A percentile compares a stretch with the other conserved stretches of the same genome.
Evolutionary conservation across 2,329 filamentous ascomycete species (phyloP).

Genomic region (Bertia moriformis): DNA sequence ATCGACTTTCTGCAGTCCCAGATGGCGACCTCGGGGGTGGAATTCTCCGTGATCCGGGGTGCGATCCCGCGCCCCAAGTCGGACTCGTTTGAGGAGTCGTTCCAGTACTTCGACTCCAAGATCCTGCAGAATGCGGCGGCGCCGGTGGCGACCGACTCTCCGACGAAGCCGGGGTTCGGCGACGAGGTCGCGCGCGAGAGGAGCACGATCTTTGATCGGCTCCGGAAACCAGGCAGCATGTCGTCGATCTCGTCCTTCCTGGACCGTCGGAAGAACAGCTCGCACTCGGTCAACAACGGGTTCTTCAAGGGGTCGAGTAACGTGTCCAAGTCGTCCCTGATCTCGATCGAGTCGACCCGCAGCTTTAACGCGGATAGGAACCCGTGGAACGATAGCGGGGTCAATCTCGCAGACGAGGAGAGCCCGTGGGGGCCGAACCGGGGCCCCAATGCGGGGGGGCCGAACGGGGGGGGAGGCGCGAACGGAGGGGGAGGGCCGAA

Average conservation of each 20-base stretch:
- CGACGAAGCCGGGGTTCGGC: slow-evolving; percentile 70
- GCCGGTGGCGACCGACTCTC: slow-evolving; percentile 69
- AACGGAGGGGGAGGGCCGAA: too few relatives aligned
- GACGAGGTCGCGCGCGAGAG: slow-evolving; percentile 70
- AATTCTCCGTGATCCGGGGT: slow-evolving; percentile 74
- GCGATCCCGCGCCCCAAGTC: slow-evolving; percentile 94
- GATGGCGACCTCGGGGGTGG: slow-evolving; percentile 76
- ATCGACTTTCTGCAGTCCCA: slow-evolving; percentile 85
- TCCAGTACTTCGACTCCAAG: slow-evolving; percentile 95
- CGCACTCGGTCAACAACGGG: slow-evolving; percentile 63
- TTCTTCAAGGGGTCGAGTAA: slow-evolving; percentile 89
- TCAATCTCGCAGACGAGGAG: slow-evolving; percentile 88
- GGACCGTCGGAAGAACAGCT: slow-evolving; percentile 88
- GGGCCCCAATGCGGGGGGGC: too few relatives aligned
- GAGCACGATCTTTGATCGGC: slow-evolving; percentile 74
- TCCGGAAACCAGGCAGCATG: slow-evolving; percentile 89
- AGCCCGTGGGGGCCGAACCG: too few relatives aligned
- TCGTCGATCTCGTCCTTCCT: slow-evolving; percentile 92
- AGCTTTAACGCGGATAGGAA: slow-evolving; percentile 87
- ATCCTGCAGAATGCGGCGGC: slow-evolving; percentile 82
- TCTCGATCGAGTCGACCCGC: slow-evolving; percentile 88
- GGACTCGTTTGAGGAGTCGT: slow-evolving; percentile 92
- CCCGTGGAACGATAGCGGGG: slow-evolving; percentile 94
- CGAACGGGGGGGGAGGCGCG: too few relatives aligned
- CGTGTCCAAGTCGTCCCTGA: slow-evolving; percentile 85